These are phyloP conservation scores for Terfezia boudieri DNA, from an alignment of 495 filamentous ascomycete genomes.

Conservation along the genomic window DNA sequence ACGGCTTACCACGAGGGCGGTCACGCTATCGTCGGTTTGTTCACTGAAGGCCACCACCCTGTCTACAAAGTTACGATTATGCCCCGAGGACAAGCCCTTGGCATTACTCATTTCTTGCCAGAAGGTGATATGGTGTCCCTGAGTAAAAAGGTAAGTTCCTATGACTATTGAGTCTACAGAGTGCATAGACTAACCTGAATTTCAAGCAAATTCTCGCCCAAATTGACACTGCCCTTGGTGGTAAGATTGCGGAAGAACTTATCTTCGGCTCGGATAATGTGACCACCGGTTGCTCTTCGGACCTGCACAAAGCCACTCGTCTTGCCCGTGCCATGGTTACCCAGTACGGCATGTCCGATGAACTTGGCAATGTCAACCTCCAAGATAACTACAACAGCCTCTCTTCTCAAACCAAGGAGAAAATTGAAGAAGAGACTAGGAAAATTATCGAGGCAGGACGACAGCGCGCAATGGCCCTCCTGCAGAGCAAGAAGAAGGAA, in stretches of 20 bases:
- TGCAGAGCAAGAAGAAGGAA: constrained; percentile 51
- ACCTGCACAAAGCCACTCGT: constrained; percentile 57
- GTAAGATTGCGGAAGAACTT: constrained; percentile 85
- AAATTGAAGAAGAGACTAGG: constrained; percentile 72
- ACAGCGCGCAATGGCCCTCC: constrained; percentile 45
- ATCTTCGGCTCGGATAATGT: constrained; percentile 74
- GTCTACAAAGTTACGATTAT: constrained; percentile 96
- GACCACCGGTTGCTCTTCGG: constrained; percentile 55
- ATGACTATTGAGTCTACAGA: constrained; percentile 3
- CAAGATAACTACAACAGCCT: constrained; percentile 52
- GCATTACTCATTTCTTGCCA: constrained; percentile 61
- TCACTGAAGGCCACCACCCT: constrained; percentile 43
- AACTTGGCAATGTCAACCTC: constrained; percentile 76
- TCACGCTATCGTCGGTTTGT: constrained; percentile 72
- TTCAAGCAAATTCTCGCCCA: constrained; percentile 38
- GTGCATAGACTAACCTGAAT: neutral
- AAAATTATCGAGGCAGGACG: constrained; percentile 63
- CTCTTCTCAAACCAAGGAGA: constrained; percentile 58
- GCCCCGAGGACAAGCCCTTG: constrained; percentile 64
- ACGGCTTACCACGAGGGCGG: constrained; percentile 97
- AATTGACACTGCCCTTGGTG: constrained; percentile 71
- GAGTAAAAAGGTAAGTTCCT: constrained; percentile 29
- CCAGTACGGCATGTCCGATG: constrained; percentile 64
- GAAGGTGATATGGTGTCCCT: constrained; percentile 76
- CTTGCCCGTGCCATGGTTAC: constrained; percentile 73